Evolutionary conservation across 495 filamentous ascomycete species (phyloP).

Genomic region (Tuber umbilicatum): DNA sequence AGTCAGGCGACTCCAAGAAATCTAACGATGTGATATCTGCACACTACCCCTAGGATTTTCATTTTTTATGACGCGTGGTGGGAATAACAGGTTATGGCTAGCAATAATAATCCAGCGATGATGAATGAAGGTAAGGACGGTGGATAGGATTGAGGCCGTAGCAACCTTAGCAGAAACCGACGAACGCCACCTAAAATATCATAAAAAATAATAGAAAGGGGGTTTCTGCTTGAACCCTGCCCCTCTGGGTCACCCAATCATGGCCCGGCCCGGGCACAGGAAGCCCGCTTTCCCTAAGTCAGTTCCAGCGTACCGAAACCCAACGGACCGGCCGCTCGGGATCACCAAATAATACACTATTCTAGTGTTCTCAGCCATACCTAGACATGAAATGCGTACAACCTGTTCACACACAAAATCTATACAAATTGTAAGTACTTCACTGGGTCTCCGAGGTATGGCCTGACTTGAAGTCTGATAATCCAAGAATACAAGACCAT

Average conservation of each 20-base stretch:
- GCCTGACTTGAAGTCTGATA: background rate
- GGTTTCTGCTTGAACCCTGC: background rate
- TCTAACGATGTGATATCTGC: background rate
- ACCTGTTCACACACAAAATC: background rate
- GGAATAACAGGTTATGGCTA: background rate
- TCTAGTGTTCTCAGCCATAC: background rate
- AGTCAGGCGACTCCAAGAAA: background rate
- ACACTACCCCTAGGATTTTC: background rate
- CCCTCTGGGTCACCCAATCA: background rate
- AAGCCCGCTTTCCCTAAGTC: background rate
- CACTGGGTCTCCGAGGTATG: background rate
- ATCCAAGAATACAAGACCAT: background rate
- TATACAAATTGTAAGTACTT: background rate
- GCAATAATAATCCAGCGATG: background rate
- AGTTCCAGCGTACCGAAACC: background rate
- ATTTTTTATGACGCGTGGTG: background rate
- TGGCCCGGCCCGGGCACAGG: background rate
- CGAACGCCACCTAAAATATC: background rate
- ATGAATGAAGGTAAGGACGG: background rate
- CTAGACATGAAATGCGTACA: background rate
- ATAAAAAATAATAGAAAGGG: background rate
- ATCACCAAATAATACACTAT: background rate
- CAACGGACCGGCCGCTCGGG: background rate
- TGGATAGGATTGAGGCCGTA: background rate
- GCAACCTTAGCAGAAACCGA: background rate